Evolutionary conservation across 225 moss, liverwort and hornwort species (phyloP), one percentile per base, ranked within the genome.

Genomic region (Sphagnum tenellum): DNA sequence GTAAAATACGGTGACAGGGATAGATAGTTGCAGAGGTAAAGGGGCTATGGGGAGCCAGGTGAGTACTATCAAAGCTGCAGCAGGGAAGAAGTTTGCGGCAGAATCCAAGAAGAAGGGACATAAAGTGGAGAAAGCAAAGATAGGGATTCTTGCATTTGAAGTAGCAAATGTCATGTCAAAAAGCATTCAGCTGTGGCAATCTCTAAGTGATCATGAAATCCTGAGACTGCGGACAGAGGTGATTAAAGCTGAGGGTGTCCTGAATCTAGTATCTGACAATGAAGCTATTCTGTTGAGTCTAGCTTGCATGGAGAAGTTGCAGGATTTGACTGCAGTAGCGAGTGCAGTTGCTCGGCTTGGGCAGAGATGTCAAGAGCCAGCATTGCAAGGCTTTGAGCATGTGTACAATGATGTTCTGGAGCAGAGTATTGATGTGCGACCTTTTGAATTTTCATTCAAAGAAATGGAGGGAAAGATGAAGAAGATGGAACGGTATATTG

Each of bases 131-230:
- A 96, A 90, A 67, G 80, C 61, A 53, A 89, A 70, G 75, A 92
- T 96, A 60, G 96, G 81, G 50, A 96, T 96, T 13, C 96, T 96
- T 67, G 88, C 92, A 13, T 96, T 96, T 50, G 96, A 96, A 76
- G 96, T 92, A 50, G 96, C 96, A 44, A 96, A 90, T 76, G 92
- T 90, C n/a, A 96, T 96, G 96, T 88, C 96, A 29, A 96, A 92
- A 76, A 89, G 89, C 62, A 78, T 96, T 76, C 89, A 86, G 49
- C 90, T 96, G 46, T 96, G 92, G 96, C 96, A 96, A 71, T 96
- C 96, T 45, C 81, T 96, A 56, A 85, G 88, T 68, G 96, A 96
- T 12, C 86, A 83, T 65, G 96, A 96, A 76, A 90, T 96, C 59
- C 77, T 96, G 8, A 86, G 96, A 14, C 82, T 96, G 8, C 85